Conservation (phyloP, 192 early-diverging fungal genomes). For the Bifiguratus adelaidae region DNA sequence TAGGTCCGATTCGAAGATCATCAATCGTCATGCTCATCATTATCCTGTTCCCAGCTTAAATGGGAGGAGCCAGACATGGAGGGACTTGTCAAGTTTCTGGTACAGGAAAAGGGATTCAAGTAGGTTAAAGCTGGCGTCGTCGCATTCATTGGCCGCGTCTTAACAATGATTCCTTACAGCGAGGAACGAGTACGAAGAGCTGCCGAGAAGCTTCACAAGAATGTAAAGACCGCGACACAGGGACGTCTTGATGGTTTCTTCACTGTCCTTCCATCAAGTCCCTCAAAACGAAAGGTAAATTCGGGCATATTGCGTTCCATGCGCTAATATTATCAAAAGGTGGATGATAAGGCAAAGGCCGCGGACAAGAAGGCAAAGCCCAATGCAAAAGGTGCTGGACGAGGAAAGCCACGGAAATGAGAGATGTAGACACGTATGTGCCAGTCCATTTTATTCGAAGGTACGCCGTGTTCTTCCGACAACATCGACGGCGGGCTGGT, state of each 20-base stretch:
- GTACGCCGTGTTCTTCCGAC: no score
- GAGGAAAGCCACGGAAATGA: no score
- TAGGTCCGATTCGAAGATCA: conserved; percentile 11
- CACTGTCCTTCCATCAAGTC: conserved; percentile 45
- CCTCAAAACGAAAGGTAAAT: no score
- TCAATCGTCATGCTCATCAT: neutral
- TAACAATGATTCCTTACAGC: conserved; percentile 12
- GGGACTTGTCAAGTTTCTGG: conserved; percentile 78
- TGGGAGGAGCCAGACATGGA: conserved; percentile 74
- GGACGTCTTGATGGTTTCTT: conserved; percentile 92
- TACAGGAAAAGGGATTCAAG: conserved; percentile 93
- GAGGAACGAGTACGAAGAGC: conserved; percentile 84
- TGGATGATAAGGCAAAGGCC: no score
- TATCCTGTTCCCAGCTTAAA: conserved; percentile 29
- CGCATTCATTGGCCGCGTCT: neutral
- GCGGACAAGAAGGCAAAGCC: no score
- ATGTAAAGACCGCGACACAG: conserved; percentile 70
- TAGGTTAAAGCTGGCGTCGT: conserved; percentile 12
- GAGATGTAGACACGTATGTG: no score
- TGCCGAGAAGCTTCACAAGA: conserved; percentile 71
- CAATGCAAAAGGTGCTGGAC: no score
- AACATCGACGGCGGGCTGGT: no score
- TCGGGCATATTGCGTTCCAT: no score
- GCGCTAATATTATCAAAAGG: no score
- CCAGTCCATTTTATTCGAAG: no score